Conservation (phyloP, 2,329 filamentous ascomycete species). For the Paecilomyces variotii region DNA sequence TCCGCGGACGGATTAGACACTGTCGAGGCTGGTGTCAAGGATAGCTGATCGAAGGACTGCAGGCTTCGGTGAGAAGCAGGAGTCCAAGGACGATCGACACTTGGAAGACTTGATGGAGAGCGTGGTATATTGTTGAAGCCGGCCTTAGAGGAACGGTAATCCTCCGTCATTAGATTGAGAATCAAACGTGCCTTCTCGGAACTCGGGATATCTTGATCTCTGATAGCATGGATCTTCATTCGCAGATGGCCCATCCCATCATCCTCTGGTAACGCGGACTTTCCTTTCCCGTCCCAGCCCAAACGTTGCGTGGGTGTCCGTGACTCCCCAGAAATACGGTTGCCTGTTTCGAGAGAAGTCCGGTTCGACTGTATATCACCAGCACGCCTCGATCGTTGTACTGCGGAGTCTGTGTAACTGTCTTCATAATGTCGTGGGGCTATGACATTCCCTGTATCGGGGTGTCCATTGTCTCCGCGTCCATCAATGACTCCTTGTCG, state of each 20-base stretch:
- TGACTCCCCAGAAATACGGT: background rate
- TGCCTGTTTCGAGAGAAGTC: background rate
- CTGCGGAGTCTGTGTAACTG: background rate
- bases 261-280: constrained; percentile 55
- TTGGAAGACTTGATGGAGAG: constrained; percentile 17
- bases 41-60: constrained; percentile 19
- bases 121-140: constrained; percentile 15
- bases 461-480: background rate
- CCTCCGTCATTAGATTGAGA: constrained; percentile 62
- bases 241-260: constrained; percentile 68
- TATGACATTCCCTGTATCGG: background rate
- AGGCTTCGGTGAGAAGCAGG: constrained; percentile 23
- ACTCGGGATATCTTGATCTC: constrained; percentile 50
- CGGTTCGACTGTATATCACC: background rate
- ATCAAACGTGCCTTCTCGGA: constrained; percentile 64
- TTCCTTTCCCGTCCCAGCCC: constrained; percentile 11
- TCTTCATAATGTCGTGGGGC: background rate
- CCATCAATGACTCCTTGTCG: background rate
- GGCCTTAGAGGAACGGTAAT: constrained; percentile 47
- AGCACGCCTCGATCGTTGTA: background rate
- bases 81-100: constrained; percentile 20
- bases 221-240: constrained; percentile 60
- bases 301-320: background rate
- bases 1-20: constrained; percentile 19
- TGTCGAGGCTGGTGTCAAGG: constrained; percentile 17